phyloP scores from a whole-genome alignment of 805 yeast species.

The Ogataea naganishii region DNA sequence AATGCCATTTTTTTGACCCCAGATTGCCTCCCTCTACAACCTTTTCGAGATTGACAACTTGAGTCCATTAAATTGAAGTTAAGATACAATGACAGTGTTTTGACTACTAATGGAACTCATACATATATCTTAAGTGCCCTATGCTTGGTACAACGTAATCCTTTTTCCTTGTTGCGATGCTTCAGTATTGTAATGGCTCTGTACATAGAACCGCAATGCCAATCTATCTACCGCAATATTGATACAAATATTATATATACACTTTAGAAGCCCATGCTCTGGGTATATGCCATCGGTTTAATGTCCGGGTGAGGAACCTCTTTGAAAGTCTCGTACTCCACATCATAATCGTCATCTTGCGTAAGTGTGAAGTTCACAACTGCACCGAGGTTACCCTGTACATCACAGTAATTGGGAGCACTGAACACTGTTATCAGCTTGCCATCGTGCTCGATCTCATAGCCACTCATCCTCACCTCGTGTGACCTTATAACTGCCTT shows the following conservation, averaged over 20 bases:
- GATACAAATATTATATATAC: not conserved
- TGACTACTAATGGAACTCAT: too few relatives aligned
- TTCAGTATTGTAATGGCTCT: too few relatives aligned
- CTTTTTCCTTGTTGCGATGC: too few relatives aligned
- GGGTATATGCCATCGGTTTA: slow-evolving; percentile 89
- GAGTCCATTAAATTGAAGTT: too few relatives aligned
- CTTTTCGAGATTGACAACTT: slow-evolving; percentile 23
- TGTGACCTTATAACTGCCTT: slow-evolving; percentile 86
- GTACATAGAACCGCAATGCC: too few relatives aligned
- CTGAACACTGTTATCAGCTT: slow-evolving; percentile 88
- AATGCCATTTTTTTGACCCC: slow-evolving; percentile 19
- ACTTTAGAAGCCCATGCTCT: slow-evolving; percentile 28
- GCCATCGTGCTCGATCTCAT: slow-evolving; percentile 80
- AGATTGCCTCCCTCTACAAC: slow-evolving; percentile 32
- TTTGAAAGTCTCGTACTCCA: slow-evolving; percentile 52
- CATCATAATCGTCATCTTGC: slow-evolving; percentile 34
- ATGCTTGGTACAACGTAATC: too few relatives aligned
- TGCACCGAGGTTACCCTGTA: slow-evolving; percentile 87
- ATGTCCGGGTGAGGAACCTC: slow-evolving; percentile 89
- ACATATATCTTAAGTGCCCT: too few relatives aligned
- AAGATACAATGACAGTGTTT: too few relatives aligned
- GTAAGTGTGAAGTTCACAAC: slow-evolving; percentile 59
- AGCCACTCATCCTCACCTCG: slow-evolving; percentile 91
- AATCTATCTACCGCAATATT: too few relatives aligned
- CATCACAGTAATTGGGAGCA: slow-evolving; percentile 97